These are phyloP conservation scores for Durusdinium trenchii DNA, from an alignment of 73 alveolate species.

Conservation along the genomic window DNA sequence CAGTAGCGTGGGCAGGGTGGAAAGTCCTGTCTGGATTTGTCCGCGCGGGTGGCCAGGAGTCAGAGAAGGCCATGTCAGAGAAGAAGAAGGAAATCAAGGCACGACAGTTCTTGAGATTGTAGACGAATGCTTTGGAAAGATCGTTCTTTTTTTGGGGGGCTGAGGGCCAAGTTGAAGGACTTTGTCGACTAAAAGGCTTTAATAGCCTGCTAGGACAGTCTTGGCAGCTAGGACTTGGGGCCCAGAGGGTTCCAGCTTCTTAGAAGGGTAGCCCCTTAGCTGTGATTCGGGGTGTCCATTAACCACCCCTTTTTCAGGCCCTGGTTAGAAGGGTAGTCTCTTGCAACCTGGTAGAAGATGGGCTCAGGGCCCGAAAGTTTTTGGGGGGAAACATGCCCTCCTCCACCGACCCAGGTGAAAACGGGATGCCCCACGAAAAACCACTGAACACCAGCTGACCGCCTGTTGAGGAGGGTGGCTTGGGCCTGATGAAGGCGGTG, in stretches of 20 bases:
- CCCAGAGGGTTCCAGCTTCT: too few species aligned
- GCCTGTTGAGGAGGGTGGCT: constrained; percentile 66
- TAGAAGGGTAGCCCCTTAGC: too few species aligned
- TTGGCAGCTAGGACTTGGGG: too few species aligned
- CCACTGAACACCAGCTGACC: background rate
- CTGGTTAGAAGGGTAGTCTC: background rate
- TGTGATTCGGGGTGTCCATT: too few species aligned
- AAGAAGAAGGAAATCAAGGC: constrained; percentile 66
- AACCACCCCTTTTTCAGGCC: too few species aligned
- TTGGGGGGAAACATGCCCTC: background rate
- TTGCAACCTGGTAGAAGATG: too few species aligned
- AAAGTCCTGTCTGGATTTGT: background rate
- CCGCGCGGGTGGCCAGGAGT: constrained; percentile 3
- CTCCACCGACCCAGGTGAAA: background rate
- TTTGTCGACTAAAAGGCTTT: too few species aligned
- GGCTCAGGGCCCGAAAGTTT: background rate
- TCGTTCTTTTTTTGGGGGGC: too few species aligned
- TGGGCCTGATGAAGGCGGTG: constrained; percentile 94
- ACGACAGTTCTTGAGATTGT: background rate
- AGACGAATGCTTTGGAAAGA: too few species aligned
- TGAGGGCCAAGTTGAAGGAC: too few species aligned
- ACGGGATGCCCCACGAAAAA: background rate
- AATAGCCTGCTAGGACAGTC: too few species aligned
- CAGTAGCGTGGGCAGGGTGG: background rate
- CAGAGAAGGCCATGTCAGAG: constrained; percentile 44